Evolutionary conservation across 306 rosid genomes (phyloP).

Genomic region (Rubus idaeus): DNA sequence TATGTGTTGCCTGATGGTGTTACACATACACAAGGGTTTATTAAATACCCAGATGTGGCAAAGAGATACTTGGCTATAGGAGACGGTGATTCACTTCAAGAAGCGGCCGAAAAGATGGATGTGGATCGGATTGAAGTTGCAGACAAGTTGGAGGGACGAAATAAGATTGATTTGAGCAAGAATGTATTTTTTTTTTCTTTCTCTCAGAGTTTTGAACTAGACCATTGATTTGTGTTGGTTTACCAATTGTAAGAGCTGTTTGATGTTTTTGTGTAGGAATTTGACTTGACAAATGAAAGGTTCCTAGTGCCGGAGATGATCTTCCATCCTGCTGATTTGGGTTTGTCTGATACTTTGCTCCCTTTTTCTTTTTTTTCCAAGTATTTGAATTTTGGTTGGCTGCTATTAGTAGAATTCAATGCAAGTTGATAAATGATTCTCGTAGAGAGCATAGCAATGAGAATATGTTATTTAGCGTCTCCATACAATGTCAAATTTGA

Average conservation of each 20-base stretch:
- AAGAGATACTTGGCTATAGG: constrained; percentile 47
- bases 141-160: constrained; percentile 43
- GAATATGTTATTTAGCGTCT: not conserved
- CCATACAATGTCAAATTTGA: not conserved
- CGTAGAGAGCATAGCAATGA: constrained; percentile 6
- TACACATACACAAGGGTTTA: constrained; percentile 67
- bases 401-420: not conserved
- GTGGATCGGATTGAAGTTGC: constrained; percentile 29
- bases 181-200: constrained; percentile 40
- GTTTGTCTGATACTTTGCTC: constrained; percentile 35
- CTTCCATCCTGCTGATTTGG: constrained; percentile 93
- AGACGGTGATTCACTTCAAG: constrained; percentile 29
- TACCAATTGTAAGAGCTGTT: constrained; percentile 1
- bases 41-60: constrained; percentile 72
- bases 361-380: not conserved
- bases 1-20: constrained; percentile 94
- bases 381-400: not conserved
- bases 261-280: constrained; percentile 53
- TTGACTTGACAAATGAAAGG: constrained; percentile 90
- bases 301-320: constrained; percentile 98
- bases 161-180: constrained; percentile 68
- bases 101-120: constrained; percentile 27
- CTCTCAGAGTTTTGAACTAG: not conserved
- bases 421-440: not conserved
- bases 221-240: not conserved